Base-by-base conservation (phyloP, 352 stramenopile species). In the Phytophthora rubi region DNA sequence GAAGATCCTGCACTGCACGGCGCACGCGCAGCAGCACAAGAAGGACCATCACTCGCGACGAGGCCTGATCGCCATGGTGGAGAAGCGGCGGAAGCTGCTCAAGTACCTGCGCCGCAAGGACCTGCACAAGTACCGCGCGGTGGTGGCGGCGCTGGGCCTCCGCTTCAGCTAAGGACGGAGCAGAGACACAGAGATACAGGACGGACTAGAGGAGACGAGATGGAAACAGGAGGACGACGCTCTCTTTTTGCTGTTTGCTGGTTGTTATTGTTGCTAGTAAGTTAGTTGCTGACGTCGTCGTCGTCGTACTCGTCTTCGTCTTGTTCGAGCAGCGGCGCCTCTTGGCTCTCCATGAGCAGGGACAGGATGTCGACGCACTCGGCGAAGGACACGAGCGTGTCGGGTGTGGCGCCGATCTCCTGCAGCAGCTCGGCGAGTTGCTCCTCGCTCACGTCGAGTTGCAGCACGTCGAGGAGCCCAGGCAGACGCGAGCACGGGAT, bases 331-430 rank as follows among this genome's bases (percentile, higher is more conserved):
- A 55, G 49, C 53, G 58, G 68, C 15, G 75, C 65, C 10, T 79
- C 69, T 35, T 75, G 60, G 23, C 69, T 88, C 69, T 91, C 84
- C n/a, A 82, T 81, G 13, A 95, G 75, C 49, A 95, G 64, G 33
- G 86, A 92, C 42, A 96, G 59, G 48, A 97, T 94, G 65, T 97
- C 90, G 32, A 94, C 86, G 68, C 90, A 94, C 71, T 97, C 90
- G 33, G 85, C 84, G 59, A 97, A 92, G 30, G 85, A 90, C 39
- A 97, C 88, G 28, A 82, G 73, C 15, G 90, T 94, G 57, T 89
- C 80, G 3, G 63, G 44, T 2, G 77, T 73, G n/a, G 85, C 88
- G 56, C 87, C 83, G 51, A 97, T 80, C 74, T 97, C 87, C 23
- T 85, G 62, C 42, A 96, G 65, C 9, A 96, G 81, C 16, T 76